These are phyloP conservation scores for Kodamaea fungicola DNA, from an alignment of 1,139 yeast genomes.

Conservation along the genomic window DNA sequence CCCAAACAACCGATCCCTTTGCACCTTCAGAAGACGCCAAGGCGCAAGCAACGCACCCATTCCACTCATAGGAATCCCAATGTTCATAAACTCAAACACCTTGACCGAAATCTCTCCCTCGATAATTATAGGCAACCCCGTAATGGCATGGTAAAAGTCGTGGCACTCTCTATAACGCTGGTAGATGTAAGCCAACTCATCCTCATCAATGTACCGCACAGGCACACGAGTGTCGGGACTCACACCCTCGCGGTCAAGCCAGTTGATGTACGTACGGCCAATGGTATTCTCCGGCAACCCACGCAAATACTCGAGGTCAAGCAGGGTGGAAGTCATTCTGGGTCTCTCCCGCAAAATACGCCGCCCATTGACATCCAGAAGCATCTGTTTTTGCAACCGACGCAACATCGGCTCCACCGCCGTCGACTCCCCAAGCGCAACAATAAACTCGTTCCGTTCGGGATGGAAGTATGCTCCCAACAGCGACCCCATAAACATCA, in stretches of 20 bases:
- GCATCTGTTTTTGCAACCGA: conserved; percentile 67
- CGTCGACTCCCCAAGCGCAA: conserved; percentile 92
- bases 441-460: conserved; percentile 72
- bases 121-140: conserved; percentile 84
- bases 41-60: conserved; percentile 89
- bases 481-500: conserved; percentile 73
- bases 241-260: conserved; percentile 86
- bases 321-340: conserved; percentile 68
- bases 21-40: conserved; percentile 50
- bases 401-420: conserved; percentile 69
- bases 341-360: conserved; percentile 77
- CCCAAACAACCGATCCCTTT: conserved; percentile 52
- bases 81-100: conserved; percentile 86
- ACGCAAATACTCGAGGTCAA: conserved; percentile 61
- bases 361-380: conserved; percentile 72
- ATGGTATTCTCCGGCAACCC: conserved; percentile 66
- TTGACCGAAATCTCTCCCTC: conserved; percentile 96
- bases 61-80: conserved; percentile 96
- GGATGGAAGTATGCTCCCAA: conserved; percentile 85
- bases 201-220: conserved; percentile 83
- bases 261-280: conserved; percentile 72
- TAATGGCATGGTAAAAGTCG: conserved; percentile 91
- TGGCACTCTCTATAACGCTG: conserved; percentile 95
- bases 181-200: conserved; percentile 85
- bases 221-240: conserved; percentile 92